phyloP scores from a whole-genome alignment of 2,329 filamentous ascomycete species.

The Bisporella sp. region DNA sequence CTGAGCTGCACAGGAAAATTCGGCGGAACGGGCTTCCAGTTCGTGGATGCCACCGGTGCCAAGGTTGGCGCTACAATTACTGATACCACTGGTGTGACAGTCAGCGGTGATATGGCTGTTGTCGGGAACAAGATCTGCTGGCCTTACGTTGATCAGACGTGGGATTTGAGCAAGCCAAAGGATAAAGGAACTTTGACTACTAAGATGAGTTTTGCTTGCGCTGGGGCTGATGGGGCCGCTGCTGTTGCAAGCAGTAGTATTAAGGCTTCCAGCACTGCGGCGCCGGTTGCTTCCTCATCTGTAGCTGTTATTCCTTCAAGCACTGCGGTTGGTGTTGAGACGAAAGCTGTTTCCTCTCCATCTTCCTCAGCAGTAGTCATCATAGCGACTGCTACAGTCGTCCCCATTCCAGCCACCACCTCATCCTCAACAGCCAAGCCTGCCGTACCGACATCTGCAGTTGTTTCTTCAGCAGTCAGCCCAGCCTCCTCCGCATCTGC shows the following conservation, averaged over 20 bases:
- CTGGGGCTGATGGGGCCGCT: neutral
- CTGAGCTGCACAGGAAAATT: slow-evolving; percentile 55
- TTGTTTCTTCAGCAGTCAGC: neutral
- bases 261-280: no score
- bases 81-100: slow-evolving; percentile 42
- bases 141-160: slow-evolving; percentile 51
- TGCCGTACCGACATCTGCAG: neutral
- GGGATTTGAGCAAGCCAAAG: slow-evolving; percentile 34
- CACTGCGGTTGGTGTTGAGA: neutral
- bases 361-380: no score
- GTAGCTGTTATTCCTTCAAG: slow-evolving; percentile 7
- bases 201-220: slow-evolving; percentile 48
- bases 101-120: slow-evolving; percentile 56
- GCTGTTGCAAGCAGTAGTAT: neutral
- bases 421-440: no score
- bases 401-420: no score
- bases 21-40: slow-evolving; percentile 52
- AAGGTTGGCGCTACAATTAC: slow-evolving; percentile 44
- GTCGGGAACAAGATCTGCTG: slow-evolving; percentile 51
- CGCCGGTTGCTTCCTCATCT: slow-evolving; percentile 18
- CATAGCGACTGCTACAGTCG: no score
- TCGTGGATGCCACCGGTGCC: slow-evolving; percentile 42
- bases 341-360: no score
- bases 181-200: slow-evolving; percentile 23
- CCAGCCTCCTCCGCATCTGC: neutral